Evolutionary conservation across 1,139 yeast genomes (phyloP).

Genomic region (Taiozyma sp.): DNA sequence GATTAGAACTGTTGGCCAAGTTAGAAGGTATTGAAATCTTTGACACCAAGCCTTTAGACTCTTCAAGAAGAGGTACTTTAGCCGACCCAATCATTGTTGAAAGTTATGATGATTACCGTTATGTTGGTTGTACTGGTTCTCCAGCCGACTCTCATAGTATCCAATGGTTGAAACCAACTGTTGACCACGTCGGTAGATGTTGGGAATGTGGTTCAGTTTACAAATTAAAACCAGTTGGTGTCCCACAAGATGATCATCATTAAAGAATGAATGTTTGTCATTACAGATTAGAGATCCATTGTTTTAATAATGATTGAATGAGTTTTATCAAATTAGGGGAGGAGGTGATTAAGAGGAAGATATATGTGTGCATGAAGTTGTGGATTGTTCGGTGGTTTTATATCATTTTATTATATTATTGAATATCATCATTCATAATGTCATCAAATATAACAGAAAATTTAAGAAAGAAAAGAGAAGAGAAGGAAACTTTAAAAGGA

Average conservation of each 20-base stretch:
- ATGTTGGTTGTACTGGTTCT: constrained; percentile 96
- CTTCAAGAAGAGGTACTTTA: constrained; percentile 87
- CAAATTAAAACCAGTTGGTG: constrained; percentile 86
- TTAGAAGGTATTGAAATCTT: constrained; percentile 94
- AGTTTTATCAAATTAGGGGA: not conserved
- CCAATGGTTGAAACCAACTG: constrained; percentile 92
- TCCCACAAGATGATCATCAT: constrained; percentile 58
- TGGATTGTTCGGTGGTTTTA: not conserved
- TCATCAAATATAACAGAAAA: not conserved
- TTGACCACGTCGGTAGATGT: constrained; percentile 85
- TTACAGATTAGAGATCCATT: not conserved
- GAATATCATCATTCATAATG: not conserved
- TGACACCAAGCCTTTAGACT: constrained; percentile 84
- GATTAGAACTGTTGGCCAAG: constrained; percentile 92
- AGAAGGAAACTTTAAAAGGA: not conserved
- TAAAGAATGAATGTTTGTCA: constrained; percentile 5
- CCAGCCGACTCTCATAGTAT: constrained; percentile 90
- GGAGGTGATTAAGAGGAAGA: not conserved
- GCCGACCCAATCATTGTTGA: constrained; percentile 85
- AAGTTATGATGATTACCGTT: constrained; percentile 89
- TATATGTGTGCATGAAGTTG: not conserved
- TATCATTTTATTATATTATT: not conserved
- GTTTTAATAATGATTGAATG: not conserved
- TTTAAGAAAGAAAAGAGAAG: not conserved
- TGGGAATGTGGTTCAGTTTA: constrained; percentile 99